Evolutionary conservation across 371 early-diverging fungal genomes (phyloP).

Genomic region (Mucor plumbeus): DNA sequence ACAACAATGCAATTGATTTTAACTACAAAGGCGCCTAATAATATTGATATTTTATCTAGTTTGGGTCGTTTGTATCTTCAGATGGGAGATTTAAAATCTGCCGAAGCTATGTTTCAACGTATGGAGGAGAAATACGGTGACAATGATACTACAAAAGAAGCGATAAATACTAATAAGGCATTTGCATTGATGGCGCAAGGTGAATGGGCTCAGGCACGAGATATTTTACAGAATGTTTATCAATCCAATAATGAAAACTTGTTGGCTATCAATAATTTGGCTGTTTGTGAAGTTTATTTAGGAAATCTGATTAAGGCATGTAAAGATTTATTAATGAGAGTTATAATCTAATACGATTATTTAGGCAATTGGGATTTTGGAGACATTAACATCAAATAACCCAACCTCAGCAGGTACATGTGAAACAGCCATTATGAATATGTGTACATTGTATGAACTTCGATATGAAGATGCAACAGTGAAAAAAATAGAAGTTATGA

Average conservation of each 20-base stretch:
- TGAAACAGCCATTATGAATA: slow-evolving; percentile 60
- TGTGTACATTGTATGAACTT: slow-evolving; percentile 67
- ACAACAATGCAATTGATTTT: slow-evolving; percentile 37
- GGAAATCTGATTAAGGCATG: slow-evolving; percentile 54
- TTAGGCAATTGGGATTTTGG: slow-evolving; percentile 40
- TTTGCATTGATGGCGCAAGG: slow-evolving; percentile 57
- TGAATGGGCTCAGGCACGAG: slow-evolving; percentile 57
- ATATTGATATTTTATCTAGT: slow-evolving; percentile 57
- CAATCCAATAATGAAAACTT: slow-evolving; percentile 55
- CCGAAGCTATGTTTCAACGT: slow-evolving; percentile 43
- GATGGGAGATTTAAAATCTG: slow-evolving; percentile 56
- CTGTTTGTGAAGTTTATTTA: slow-evolving; percentile 62
- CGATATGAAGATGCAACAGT: slow-evolving; percentile 55
- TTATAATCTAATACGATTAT: not conserved
- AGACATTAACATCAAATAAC: slow-evolving; percentile 34
- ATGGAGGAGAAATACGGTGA: slow-evolving; percentile 39
- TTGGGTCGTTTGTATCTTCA: slow-evolving; percentile 65
- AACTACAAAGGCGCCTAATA: slow-evolving; percentile 20
- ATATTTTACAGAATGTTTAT: slow-evolving; percentile 50
- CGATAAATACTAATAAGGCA: slow-evolving; percentile 54
- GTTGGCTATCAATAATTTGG: slow-evolving; percentile 59
- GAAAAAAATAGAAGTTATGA: slow-evolving; percentile 56
- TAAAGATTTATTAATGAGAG: too few species aligned
- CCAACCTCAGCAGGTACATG: slow-evolving; percentile 58
- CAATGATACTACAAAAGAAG: slow-evolving; percentile 33